phyloP scores from a whole-genome alignment of 1,284 basidiomycete genomes.

The Wallemia mellicola region DNA sequence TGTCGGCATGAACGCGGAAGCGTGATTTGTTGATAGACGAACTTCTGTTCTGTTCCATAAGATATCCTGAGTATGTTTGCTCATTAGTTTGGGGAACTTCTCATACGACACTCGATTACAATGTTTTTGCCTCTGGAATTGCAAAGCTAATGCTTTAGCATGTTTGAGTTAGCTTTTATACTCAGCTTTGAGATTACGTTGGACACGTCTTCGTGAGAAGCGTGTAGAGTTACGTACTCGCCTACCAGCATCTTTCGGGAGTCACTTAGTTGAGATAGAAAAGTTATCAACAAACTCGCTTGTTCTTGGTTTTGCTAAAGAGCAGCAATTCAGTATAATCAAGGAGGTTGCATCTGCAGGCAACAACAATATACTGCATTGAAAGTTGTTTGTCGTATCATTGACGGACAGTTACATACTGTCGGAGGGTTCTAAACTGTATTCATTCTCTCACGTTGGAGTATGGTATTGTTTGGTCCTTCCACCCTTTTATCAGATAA shows the following conservation, averaged over 20 bases:
- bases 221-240: not conserved
- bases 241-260: not conserved
- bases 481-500: not conserved
- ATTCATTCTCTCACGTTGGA: not conserved
- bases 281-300: not conserved
- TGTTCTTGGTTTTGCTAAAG: not conserved
- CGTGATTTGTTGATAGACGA: too few relatives aligned
- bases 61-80: too few relatives aligned
- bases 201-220: not conserved
- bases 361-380: not conserved
- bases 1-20: not conserved
- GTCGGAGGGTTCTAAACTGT: not conserved
- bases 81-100: too few relatives aligned
- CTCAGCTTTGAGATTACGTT: not conserved
- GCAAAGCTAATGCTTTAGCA: not conserved
- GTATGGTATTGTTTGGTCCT: not conserved
- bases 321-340: not conserved
- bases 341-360: not conserved
- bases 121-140: not conserved
- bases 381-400: not conserved
- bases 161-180: not conserved
- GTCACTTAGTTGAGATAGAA: too few relatives aligned
- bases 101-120: too few relatives aligned
- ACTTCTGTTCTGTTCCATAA: too few relatives aligned
- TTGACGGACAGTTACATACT: not conserved